Percentiles rank a stretch among this genome's conserved stretches.
phyloP scores from a whole-genome alignment of 495 filamentous ascomycete species.

The Aspergillus sparsus region DNA sequence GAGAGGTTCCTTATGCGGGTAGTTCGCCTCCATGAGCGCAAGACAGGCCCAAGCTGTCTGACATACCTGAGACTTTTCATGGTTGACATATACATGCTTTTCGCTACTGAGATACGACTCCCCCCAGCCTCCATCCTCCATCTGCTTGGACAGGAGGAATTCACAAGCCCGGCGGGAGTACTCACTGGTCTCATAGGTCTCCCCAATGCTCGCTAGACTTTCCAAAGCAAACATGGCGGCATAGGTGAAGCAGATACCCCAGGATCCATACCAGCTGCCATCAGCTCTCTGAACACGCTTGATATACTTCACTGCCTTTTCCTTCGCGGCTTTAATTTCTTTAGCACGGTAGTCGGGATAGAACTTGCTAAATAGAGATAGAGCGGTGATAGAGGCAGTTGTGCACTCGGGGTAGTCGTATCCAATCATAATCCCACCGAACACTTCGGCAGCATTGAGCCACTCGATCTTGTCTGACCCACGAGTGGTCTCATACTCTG shows the following conservation, averaged over 20 bases:
- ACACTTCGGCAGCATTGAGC: conserved; percentile 94
- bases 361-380: conserved; percentile 77
- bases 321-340: conserved; percentile 73
- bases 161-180: conserved; percentile 74
- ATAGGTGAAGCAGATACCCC: conserved; percentile 98
- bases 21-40: conserved; percentile 79
- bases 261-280: conserved; percentile 93
- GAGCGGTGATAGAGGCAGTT: conserved; percentile 87
- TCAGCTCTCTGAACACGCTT: conserved; percentile 75
- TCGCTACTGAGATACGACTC: conserved; percentile 83
- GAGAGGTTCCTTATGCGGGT: conserved; percentile 73
- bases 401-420: conserved; percentile 99
- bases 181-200: conserved; percentile 73
- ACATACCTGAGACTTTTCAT: conserved; percentile 75
- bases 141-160: conserved; percentile 81
- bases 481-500: conserved; percentile 83
- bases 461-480: conserved; percentile 75
- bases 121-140: conserved; percentile 92
- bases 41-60: conserved; percentile 92
- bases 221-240: conserved; percentile 94
- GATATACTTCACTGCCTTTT: conserved; percentile 75
- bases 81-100: conserved; percentile 60
- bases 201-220: conserved; percentile 76
- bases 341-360: conserved; percentile 75
- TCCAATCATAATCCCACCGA: conserved; percentile 95